phyloP scores from a whole-genome alignment of 352 stramenopile species.

The Phytophthora meadii region DNA sequence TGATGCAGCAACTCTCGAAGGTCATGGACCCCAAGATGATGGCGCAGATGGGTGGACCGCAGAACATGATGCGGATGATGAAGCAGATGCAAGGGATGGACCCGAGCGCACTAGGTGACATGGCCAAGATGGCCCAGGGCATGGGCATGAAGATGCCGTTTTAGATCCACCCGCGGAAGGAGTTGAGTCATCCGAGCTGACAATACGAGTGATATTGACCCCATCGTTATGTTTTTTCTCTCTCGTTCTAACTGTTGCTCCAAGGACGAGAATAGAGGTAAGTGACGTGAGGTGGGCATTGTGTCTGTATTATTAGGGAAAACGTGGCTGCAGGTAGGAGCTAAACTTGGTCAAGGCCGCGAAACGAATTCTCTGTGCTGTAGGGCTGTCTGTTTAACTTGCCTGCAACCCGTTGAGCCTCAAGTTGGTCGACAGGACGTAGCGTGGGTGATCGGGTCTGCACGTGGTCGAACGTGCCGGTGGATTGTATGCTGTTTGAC shows the following conservation, averaged over 20 bases:
- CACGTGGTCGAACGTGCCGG: slow-evolving; percentile 7
- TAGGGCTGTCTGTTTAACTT: slow-evolving; percentile 26
- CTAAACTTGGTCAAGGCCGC: slow-evolving; percentile 27
- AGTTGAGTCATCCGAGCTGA: slow-evolving; percentile 17
- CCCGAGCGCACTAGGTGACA: slow-evolving; percentile 71
- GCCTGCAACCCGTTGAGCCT: slow-evolving; percentile 14
- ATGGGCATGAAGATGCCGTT: slow-evolving; percentile 89
- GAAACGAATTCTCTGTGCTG: slow-evolving; percentile 33
- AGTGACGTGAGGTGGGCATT: slow-evolving; percentile 17
- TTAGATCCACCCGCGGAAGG: slow-evolving; percentile 34
- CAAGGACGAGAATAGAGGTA: slow-evolving; percentile 13
- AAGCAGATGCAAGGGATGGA: slow-evolving; percentile 94
- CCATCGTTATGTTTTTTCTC: slow-evolving; percentile 15
- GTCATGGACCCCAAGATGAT: slow-evolving; percentile 95
- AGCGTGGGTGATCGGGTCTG: slow-evolving; percentile 11
- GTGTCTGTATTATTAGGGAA: slow-evolving; percentile 1
- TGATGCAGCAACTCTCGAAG: slow-evolving; percentile 97
- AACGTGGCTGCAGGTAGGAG: neutral
- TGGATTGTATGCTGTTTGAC: slow-evolving; percentile 43
- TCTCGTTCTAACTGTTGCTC: slow-evolving; percentile 5
- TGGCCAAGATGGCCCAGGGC: slow-evolving; percentile 75
- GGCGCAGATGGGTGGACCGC: slow-evolving; percentile 78
- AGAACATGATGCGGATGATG: slow-evolving; percentile 94
- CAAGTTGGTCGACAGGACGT: slow-evolving; percentile 8
- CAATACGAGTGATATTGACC: slow-evolving; percentile 36